Conservation (phyloP, 2,329 filamentous ascomycete species). For the Metarhizium rileyi region DNA sequence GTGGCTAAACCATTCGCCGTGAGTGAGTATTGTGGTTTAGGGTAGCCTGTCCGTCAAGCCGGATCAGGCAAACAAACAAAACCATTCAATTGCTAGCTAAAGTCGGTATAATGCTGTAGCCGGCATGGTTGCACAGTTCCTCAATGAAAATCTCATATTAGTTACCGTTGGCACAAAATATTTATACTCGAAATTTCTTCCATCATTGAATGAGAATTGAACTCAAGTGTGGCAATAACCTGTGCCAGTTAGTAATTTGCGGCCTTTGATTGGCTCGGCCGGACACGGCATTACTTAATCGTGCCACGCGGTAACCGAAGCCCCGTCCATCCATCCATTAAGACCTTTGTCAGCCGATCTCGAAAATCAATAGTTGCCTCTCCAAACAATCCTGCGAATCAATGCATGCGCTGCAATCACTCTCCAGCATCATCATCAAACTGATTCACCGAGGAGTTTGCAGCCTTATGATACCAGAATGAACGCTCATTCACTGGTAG, state of each 20-base stretch:
- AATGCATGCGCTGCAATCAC: not conserved
- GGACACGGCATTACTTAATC: constrained; percentile 8
- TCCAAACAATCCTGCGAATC: not conserved
- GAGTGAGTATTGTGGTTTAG: too few relatives aligned
- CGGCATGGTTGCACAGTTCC: too few relatives aligned
- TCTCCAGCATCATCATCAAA: not conserved
- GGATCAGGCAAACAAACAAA: too few relatives aligned
- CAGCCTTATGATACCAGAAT: constrained; percentile 25
- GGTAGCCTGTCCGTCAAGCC: too few relatives aligned
- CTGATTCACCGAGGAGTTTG: not conserved
- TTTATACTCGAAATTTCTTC: not conserved
- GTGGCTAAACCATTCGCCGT: too few relatives aligned
- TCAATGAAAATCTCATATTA: too few relatives aligned
- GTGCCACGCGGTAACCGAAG: constrained; percentile 9
- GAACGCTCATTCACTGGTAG: constrained; percentile 32
- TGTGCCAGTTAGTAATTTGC: constrained; percentile 7
- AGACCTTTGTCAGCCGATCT: constrained; percentile 2
- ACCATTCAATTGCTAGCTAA: too few relatives aligned
- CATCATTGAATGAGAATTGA: not conserved
- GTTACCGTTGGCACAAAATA: not conserved
- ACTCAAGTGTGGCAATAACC: not conserved
- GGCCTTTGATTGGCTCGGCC: constrained; percentile 13
- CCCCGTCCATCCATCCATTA: constrained; percentile 1
- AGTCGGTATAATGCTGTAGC: too few relatives aligned
- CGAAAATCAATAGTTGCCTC: constrained; percentile 4